Conservation (phyloP, 208 protist genomes). For the Trypanosoma cruzi region DNA sequence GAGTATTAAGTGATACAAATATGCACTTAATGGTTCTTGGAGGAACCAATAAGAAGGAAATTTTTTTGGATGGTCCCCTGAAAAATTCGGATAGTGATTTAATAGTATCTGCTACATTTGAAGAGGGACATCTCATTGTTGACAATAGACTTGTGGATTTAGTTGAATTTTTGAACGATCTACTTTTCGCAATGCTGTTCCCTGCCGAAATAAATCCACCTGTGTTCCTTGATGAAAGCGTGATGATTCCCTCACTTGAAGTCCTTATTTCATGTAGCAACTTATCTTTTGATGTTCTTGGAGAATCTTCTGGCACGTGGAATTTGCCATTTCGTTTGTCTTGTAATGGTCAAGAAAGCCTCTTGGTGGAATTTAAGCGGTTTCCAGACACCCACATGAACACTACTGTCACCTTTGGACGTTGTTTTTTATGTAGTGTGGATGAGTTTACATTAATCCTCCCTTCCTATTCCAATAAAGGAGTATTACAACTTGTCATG, state of each 20-base stretch:
- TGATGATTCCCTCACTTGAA: conserved; percentile 7
- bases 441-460: conserved; percentile 5
- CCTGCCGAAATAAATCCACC: conserved; percentile 1
- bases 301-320: conserved; percentile 15
- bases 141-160: conserved; percentile 9
- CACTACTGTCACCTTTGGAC: background rate
- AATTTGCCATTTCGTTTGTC: conserved; percentile 12
- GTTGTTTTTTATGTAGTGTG: conserved; percentile 1
- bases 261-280: conserved; percentile 11
- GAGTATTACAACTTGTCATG: conserved; percentile 1
- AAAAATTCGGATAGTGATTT: conserved; percentile 3
- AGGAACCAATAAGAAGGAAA: background rate
- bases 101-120: conserved; percentile 3
- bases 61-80: background rate
- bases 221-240: conserved; percentile 12
- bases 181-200: conserved; percentile 6
- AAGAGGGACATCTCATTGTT: conserved; percentile 4
- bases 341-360: conserved; percentile 9
- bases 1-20: conserved; percentile 2
- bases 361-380: conserved; percentile 13
- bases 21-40: conserved; percentile 2
- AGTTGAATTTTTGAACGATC: conserved; percentile 23
- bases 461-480: background rate
- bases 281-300: conserved; percentile 23
- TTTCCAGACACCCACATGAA: conserved; percentile 26